Evolutionary conservation across 2,329 filamentous ascomycete genomes (phyloP).

Genomic region (Triangularia verruculosa): DNA sequence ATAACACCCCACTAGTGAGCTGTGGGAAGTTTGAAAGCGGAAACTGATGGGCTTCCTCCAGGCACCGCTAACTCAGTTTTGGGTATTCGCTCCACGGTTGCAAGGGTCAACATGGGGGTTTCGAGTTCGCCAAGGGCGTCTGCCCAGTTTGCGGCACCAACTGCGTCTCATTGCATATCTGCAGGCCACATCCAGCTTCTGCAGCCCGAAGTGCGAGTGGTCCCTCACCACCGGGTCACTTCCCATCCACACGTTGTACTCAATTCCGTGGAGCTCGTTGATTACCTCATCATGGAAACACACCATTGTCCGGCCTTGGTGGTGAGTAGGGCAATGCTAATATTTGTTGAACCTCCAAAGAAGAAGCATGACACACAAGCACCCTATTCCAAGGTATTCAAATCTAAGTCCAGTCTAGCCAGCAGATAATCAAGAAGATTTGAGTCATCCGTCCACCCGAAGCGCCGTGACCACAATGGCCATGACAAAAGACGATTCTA

Average conservation of each 20-base stretch:
- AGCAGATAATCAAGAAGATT: background rate
- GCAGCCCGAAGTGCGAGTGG: background rate
- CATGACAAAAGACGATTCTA: constrained; percentile 7
- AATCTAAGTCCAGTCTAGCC: background rate
- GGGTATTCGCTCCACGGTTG: background rate
- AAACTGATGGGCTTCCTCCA: background rate
- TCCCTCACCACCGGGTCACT: background rate
- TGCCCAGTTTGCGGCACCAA: background rate
- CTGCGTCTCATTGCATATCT: background rate
- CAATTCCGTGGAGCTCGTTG: background rate
- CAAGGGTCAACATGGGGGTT: background rate
- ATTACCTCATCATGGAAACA: background rate
- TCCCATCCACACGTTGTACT: background rate
- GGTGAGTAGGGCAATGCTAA: background rate
- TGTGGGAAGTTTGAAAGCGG: background rate
- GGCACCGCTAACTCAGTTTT: background rate
- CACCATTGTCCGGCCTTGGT: background rate
- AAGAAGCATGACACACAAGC: background rate
- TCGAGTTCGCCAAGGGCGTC: background rate
- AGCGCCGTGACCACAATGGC: background rate
- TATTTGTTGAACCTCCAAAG: background rate
- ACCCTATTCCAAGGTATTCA: background rate
- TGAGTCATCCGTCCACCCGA: background rate
- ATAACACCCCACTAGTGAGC: background rate
- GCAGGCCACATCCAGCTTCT: background rate